A percentile compares a stretch with the other conserved stretches of the same genome.
phyloP scores from a whole-genome alignment of 345 rosid genomes.

The Melaleuca quinquenervia region DNA sequence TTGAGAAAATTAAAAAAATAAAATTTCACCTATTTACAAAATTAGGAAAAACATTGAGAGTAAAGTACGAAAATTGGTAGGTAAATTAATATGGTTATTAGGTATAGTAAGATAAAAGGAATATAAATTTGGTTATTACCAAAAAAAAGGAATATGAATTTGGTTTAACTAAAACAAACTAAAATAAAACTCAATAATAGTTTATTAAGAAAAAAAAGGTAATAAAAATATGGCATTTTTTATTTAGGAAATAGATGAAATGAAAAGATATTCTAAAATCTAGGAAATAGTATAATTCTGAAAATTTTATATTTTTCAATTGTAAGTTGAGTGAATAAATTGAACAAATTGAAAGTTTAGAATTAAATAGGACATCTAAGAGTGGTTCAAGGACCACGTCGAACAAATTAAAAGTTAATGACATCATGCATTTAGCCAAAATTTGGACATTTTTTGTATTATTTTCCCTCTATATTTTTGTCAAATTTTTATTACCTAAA shows the following conservation, averaged over 20 bases:
- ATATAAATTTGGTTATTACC: too few relatives aligned
- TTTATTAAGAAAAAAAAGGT: not conserved
- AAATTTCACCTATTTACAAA: not conserved
- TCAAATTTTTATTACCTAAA: not conserved
- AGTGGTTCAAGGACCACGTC: not conserved
- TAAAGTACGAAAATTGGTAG: not conserved
- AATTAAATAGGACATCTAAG: not conserved
- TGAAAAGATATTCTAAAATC: not conserved
- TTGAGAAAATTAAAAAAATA: not conserved
- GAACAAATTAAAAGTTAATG: not conserved
- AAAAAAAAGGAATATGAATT: too few relatives aligned
- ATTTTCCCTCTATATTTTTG: not conserved
- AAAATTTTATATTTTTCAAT: not conserved
- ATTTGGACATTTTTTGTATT: not conserved
- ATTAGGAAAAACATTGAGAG: not conserved
- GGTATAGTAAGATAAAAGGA: not conserved
- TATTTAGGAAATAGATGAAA: not conserved
- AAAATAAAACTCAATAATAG: not conserved
- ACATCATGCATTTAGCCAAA: not conserved
- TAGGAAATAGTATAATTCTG: not conserved
- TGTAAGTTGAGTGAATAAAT: not conserved
- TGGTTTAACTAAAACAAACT: not conserved
- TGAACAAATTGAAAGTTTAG: not conserved
- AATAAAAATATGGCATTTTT: not conserved
- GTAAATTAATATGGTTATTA: not conserved